Base-by-base conservation (phyloP, 495 filamentous ascomycete genomes). In the Penicillium cosmopolitanum region DNA sequence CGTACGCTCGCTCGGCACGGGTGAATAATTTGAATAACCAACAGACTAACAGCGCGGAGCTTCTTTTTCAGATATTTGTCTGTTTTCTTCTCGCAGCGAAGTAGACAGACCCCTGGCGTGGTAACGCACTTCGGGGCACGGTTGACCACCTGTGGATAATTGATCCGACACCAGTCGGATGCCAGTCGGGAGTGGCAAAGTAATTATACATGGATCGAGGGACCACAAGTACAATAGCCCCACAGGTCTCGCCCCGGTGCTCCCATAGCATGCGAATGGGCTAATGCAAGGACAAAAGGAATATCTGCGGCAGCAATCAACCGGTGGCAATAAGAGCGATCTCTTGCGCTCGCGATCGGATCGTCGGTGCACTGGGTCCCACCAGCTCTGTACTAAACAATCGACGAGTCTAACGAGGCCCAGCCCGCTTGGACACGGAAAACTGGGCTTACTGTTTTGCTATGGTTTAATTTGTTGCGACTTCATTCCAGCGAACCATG, bases 211-310 rank as follows among this genome's bases (percentile, higher is more conserved):
- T 46, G 42, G 16, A 46, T 19, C 5, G 16, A 19, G 9, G 19
- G 46, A 44, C 42, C 42, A 44, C 5, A 44, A 44, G 42, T 38
- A 44, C 42, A 44, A 44, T 43, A 16, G 42, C 42, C 42, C 42
- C 42, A 44, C 42, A 44, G 8, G n/a, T 16, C 16, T 5, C 19
- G 46, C 11, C 23, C 23, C 19, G 46, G 21, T 48, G 9, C 46
- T 25, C 11, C 46, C 19, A 48, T 48, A 21, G 46, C n/a, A 44
- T 44, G n/a, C 50, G 10, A 10, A 34, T 51, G 4, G 50, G 31
- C 54, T 59, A 34, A 66, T 66, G 68, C 68, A 71, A 71, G 68
- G 68, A 65, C 53, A 63, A 65, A 66, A 58, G 42, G 33, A 61
- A 58, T 58, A 64, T 58, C 61, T 40, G 54, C 56, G 52, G 64